phyloP scores from a whole-genome alignment of 2,329 filamentous ascomycete genomes.

The Aureobasidium sp. region DNA sequence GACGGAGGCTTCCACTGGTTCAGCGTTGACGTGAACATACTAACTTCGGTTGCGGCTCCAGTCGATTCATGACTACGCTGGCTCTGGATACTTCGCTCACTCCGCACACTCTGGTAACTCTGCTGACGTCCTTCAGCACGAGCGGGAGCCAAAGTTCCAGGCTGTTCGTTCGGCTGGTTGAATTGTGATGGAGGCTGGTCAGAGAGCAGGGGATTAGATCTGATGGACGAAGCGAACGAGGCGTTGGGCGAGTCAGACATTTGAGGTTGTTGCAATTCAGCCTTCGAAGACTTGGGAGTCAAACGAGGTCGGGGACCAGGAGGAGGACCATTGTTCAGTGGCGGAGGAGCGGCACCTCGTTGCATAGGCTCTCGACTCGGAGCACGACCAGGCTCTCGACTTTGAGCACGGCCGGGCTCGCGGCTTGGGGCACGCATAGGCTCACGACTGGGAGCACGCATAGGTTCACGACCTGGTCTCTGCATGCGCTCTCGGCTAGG shows the following conservation, averaged over 20 bases:
- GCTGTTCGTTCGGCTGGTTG: neutral
- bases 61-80: slow-evolving; percentile 9
- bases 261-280: slow-evolving; percentile 25
- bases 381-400: slow-evolving; percentile 27
- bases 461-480: slow-evolving; percentile 24
- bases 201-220: neutral
- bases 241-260: slow-evolving; percentile 20
- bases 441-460: slow-evolving; percentile 26
- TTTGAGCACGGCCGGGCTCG: slow-evolving; percentile 28
- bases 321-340: neutral
- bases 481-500: slow-evolving; percentile 16
- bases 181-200: slow-evolving; percentile 6
- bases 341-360: neutral
- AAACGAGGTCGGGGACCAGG: slow-evolving; percentile 26
- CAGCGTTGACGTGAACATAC: slow-evolving; percentile 15
- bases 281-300: slow-evolving; percentile 33
- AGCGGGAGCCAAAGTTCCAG: neutral
- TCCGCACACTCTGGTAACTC: slow-evolving; percentile 28
- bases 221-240: slow-evolving; percentile 2
- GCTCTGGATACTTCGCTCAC: slow-evolving; percentile 26
- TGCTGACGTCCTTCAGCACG: slow-evolving; percentile 21
- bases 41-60: neutral
- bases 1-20: slow-evolving; percentile 16
- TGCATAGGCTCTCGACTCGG: slow-evolving; percentile 20
- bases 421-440: slow-evolving; percentile 18